A percentile compares a stretch with the other conserved stretches of the same genome.
Evolutionary conservation across 2,329 filamentous ascomycete species (phyloP).

Genomic region (Hymenoscyphus fructigenus): DNA sequence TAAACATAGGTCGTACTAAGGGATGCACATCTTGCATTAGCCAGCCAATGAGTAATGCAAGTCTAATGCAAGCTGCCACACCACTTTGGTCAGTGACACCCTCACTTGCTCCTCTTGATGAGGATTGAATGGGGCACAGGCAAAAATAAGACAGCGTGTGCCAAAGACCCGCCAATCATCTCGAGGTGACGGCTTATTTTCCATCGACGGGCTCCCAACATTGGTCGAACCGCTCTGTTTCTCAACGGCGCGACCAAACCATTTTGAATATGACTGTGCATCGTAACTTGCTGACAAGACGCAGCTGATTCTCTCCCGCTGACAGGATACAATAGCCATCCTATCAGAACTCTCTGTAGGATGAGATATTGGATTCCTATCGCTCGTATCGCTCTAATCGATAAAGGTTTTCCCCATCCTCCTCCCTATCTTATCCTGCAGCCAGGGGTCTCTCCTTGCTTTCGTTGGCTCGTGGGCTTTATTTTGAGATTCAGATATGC

Average conservation of each 20-base stretch:
- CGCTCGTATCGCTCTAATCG: slow-evolving; percentile 19
- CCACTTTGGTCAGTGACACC: slow-evolving; percentile 15
- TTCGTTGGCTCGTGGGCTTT: not conserved
- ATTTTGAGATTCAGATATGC: not conserved
- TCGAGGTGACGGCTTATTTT: slow-evolving; percentile 19
- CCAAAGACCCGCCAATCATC: slow-evolving; percentile 16
- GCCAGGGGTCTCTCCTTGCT: slow-evolving; percentile 1
- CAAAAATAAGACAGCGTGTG: slow-evolving; percentile 13
- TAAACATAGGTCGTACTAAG: slow-evolving; percentile 19
- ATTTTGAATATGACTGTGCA: slow-evolving; percentile 7
- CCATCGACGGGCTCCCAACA: slow-evolving; percentile 15
- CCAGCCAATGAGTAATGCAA: slow-evolving; percentile 16
- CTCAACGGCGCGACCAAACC: not conserved
- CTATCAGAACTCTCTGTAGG: slow-evolving; percentile 11
- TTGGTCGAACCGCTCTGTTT: slow-evolving; percentile 22
- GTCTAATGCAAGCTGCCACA: slow-evolving; percentile 16
- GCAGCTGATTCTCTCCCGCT: slow-evolving; percentile 14
- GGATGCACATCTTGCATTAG: slow-evolving; percentile 14
- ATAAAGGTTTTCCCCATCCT: slow-evolving; percentile 7
- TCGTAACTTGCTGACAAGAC: slow-evolving; percentile 10
- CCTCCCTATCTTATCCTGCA: not conserved
- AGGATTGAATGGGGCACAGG: slow-evolving; percentile 9
- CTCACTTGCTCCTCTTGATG: not conserved
- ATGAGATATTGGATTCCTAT: slow-evolving; percentile 17
- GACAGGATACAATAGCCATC: slow-evolving; percentile 6